Evolutionary conservation across 2,329 filamentous ascomycete genomes (phyloP).

Genomic region (Epicoccum sorghinum): DNA sequence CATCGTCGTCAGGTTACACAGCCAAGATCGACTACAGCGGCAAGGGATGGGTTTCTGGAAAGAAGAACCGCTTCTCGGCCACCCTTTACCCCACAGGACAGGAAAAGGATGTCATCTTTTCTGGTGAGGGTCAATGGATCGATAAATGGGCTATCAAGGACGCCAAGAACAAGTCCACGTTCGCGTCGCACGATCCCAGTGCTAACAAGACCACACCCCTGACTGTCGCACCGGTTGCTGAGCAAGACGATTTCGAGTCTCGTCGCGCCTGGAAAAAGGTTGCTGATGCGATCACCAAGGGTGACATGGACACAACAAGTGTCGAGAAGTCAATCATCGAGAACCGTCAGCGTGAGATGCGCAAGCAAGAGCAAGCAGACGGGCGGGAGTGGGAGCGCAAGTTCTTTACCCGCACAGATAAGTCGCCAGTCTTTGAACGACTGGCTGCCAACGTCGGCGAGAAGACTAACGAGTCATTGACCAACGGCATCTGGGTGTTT

Average conservation of each 20-base stretch:
- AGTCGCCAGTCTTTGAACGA: slow-evolving; percentile 54
- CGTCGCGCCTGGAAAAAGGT: slow-evolving; percentile 88
- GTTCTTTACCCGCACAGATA: slow-evolving; percentile 69
- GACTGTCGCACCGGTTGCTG: slow-evolving; percentile 71
- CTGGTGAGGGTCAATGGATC: slow-evolving; percentile 89
- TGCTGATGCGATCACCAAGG: slow-evolving; percentile 76
- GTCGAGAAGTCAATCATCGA: slow-evolving; percentile 88
- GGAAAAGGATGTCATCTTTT: slow-evolving; percentile 79
- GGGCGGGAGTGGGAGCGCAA: slow-evolving; percentile 78
- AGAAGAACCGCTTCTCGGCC: slow-evolving; percentile 90
- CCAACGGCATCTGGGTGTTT: slow-evolving; percentile 73
- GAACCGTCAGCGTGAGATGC: slow-evolving; percentile 79
- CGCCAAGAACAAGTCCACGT: slow-evolving; percentile 55
- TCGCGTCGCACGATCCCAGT: slow-evolving; percentile 56
- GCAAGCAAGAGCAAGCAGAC: slow-evolving; percentile 76
- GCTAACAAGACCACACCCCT: slow-evolving; percentile 67
- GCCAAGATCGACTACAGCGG: slow-evolving; percentile 92
- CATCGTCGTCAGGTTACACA: slow-evolving; percentile 83
- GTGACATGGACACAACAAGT: slow-evolving; percentile 82
- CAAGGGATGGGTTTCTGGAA: slow-evolving; percentile 92
- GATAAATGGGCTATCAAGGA: slow-evolving; percentile 80
- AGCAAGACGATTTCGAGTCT: slow-evolving; percentile 87
- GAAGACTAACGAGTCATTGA: slow-evolving; percentile 66
- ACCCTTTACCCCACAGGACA: slow-evolving; percentile 71
- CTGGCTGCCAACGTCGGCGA: slow-evolving; percentile 54